These are phyloP conservation scores for Microbotryum intermedium DNA, from an alignment of 1,284 basidiomycete genomes.

Conservation along the genomic window DNA sequence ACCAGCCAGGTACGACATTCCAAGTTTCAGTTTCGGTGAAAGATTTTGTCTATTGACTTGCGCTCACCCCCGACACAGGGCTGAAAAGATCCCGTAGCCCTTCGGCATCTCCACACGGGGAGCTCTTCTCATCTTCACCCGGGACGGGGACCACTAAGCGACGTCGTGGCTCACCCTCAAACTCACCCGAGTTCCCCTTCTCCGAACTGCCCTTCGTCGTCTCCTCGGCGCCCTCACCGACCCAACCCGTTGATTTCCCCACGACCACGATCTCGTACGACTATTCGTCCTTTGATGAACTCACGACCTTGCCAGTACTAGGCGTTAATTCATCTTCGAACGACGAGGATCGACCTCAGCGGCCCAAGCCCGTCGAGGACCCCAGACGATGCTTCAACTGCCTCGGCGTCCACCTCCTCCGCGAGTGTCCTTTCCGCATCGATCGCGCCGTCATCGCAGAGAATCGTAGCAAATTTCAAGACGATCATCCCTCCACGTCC, in stretches of 20 bases:
- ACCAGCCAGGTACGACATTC: background rate
- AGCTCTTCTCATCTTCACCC: background rate
- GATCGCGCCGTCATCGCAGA: conserved; percentile 1
- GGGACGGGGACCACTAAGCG: background rate
- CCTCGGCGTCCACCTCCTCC: conserved; percentile 1
- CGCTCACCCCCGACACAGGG: background rate
- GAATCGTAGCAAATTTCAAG: background rate
- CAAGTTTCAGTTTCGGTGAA: background rate
- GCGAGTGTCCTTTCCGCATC: conserved; percentile 12
- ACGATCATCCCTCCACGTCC: background rate
- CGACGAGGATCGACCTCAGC: background rate
- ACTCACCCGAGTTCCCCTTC: no score
- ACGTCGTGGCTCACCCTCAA: background rate
- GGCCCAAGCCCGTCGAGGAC: background rate
- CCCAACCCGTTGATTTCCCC: conserved; percentile 1
- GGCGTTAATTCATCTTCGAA: background rate
- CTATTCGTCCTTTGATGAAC: conserved; percentile 11
- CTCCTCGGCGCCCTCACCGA: conserved; percentile 6
- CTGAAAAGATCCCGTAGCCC: background rate
- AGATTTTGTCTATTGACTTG: background rate
- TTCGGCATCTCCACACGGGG: background rate
- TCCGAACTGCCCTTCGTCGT: background rate
- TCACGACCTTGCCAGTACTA: background rate
- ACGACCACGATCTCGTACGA: background rate
- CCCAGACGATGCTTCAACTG: conserved; percentile 23